A percentile compares a stretch with the other conserved stretches of the same genome.
These are phyloP conservation scores for Stemphylium beticola DNA, from an alignment of 2,329 filamentous ascomycete species.

Conservation along the genomic window DNA sequence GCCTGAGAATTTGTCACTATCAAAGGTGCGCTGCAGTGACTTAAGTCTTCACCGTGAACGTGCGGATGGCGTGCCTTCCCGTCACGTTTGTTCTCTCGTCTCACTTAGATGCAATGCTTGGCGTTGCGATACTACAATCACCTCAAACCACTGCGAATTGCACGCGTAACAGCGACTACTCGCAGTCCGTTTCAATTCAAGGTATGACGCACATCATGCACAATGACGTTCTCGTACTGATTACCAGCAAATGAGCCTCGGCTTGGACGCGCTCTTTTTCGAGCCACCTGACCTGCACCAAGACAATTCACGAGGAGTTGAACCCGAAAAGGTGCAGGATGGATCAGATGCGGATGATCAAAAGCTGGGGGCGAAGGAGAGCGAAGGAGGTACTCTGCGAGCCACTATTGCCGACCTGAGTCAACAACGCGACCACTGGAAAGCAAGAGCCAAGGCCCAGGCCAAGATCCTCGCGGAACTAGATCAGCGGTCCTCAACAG, in stretches of 20 bases:
- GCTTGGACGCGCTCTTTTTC: constrained; percentile 12
- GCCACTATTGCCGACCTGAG: constrained; percentile 5
- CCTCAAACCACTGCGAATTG: neutral
- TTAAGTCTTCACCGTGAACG: neutral
- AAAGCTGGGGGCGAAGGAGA: neutral
- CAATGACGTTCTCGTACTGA: neutral
- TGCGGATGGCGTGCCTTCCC: neutral
- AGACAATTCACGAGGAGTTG: neutral
- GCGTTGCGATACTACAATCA: neutral
- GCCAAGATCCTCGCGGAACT: constrained; percentile 5
- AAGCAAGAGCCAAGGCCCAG: constrained; percentile 3
- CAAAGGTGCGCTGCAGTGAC: neutral
- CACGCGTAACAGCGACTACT: neutral
- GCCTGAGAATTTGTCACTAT: neutral
- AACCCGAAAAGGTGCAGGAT: neutral
- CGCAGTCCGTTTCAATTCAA: neutral
- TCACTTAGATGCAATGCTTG: neutral
- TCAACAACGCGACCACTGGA: constrained; percentile 9
- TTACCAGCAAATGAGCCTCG: constrained; percentile 9
- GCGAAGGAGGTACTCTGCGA: neutral
- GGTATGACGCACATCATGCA: neutral
- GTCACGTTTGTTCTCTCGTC: neutral
- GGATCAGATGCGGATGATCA: neutral
- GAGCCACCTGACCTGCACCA: neutral
- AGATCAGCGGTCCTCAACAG: constrained; percentile 4